Conservation (phyloP, 2,329 filamentous ascomycete genomes). For the Venturia aucupariae region DNA sequence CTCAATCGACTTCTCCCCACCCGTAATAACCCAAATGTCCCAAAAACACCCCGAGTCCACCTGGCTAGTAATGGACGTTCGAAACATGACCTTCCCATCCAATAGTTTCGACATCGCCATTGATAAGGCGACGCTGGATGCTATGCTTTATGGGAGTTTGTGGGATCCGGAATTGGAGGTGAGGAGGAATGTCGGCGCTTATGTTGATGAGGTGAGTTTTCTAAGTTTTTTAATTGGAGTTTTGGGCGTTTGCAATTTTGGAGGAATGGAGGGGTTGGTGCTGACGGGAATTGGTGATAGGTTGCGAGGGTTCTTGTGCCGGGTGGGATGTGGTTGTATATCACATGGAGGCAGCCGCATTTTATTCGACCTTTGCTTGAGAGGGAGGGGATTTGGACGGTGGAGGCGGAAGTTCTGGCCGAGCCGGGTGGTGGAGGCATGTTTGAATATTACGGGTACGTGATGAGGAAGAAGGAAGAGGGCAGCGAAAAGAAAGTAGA, state of each 20-base stretch:
- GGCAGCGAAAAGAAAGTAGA: neutral
- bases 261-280: conserved; percentile 13
- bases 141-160: conserved; percentile 25
- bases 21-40: conserved; percentile 42
- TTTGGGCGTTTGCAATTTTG: too few species aligned
- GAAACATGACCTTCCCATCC: conserved; percentile 33
- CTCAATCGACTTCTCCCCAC: conserved; percentile 41
- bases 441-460: conserved; percentile 43
- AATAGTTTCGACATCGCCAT: conserved; percentile 43
- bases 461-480: conserved; percentile 27
- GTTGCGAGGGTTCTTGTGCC: conserved; percentile 22
- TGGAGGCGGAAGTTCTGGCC: conserved; percentile 36
- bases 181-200: conserved; percentile 19
- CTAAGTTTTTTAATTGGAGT: neutral
- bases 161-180: conserved; percentile 25
- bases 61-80: conserved; percentile 42
- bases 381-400: conserved; percentile 34
- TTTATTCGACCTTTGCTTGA: conserved; percentile 43
- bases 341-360: conserved; percentile 46
- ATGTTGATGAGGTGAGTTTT: conserved; percentile 18
- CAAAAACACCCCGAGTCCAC: conserved; percentile 34
- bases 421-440: conserved; percentile 25
- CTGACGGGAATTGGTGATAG: conserved; percentile 13
- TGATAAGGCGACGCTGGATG: conserved; percentile 26
- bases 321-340: conserved; percentile 24